phyloP scores from a whole-genome alignment of 331 rosid species.

The Malus hybrid region DNA sequence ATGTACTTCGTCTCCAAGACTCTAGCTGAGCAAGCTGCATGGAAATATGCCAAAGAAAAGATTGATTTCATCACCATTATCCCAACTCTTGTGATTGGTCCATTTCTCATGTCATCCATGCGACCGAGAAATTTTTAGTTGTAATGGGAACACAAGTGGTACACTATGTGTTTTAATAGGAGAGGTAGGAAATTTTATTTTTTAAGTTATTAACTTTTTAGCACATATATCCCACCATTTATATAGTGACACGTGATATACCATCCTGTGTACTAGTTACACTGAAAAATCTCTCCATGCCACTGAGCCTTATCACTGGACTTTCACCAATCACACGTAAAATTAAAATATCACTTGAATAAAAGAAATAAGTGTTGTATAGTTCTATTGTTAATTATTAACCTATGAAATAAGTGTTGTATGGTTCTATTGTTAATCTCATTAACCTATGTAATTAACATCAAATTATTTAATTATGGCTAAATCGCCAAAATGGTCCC shows the following conservation, averaged over 20 bases:
- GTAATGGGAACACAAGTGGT: no score
- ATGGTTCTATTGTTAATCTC: neutral
- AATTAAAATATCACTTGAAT: no score
- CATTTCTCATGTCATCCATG: conserved; percentile 40
- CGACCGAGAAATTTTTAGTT: neutral
- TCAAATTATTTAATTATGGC: neutral
- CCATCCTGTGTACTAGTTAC: no score
- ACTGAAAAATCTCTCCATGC: conserved; percentile 15
- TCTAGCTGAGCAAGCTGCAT: conserved; percentile 72
- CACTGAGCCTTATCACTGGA: conserved; percentile 41
- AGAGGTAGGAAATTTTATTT: no score
- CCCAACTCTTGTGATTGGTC: conserved; percentile 72
- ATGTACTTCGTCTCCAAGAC: conserved; percentile 82
- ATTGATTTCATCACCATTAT: conserved; percentile 52
- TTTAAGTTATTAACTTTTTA: no score
- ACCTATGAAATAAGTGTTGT: no score
- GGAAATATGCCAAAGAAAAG: conserved; percentile 62
- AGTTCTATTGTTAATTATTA: neutral
- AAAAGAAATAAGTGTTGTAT: no score
- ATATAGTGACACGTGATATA: no score
- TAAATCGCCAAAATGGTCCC: no score
- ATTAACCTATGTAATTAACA: neutral
- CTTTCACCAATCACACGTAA: conserved; percentile 55
- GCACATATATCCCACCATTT: no score
- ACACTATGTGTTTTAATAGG: no score